Evolutionary conservation across 2,329 filamentous ascomycete species (phyloP).

Genomic region (Trichoderma sp.): DNA sequence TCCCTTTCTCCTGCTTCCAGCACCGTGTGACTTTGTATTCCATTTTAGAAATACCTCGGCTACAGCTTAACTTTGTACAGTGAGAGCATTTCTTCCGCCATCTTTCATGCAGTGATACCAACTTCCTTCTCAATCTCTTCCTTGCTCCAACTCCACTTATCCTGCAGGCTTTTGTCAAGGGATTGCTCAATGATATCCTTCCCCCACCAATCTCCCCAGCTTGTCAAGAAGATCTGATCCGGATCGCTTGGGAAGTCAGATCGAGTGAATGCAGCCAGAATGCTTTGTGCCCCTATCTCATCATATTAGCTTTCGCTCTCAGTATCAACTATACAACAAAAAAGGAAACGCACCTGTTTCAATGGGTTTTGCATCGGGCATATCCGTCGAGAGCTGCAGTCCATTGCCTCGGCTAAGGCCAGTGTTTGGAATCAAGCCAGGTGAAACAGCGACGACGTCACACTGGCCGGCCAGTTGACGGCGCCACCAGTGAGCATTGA

Average conservation of each 20-base stretch:
- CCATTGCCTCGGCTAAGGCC: constrained; percentile 36
- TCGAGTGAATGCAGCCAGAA: constrained; percentile 44
- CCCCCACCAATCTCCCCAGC: constrained; percentile 57
- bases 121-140: constrained; percentile 49
- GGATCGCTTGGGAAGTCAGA: constrained; percentile 50
- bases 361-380: constrained; percentile 49
- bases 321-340: background rate
- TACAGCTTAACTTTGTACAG: background rate
- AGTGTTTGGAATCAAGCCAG: constrained; percentile 51
- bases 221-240: constrained; percentile 53
- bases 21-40: background rate
- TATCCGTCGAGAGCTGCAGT: constrained; percentile 30
- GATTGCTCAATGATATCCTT: constrained; percentile 42
- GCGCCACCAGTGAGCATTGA: constrained; percentile 56
- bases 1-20: background rate
- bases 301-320: background rate
- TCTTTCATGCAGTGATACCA: constrained; percentile 20
- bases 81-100: background rate
- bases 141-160: constrained; percentile 50
- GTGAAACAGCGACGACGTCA: constrained; percentile 52
- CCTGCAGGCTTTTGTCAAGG: constrained; percentile 48
- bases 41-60: too few relatives aligned
- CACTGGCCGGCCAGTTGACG: constrained; percentile 46
- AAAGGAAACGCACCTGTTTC: constrained; percentile 40
- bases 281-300: constrained; percentile 40